phyloP scores from a whole-genome alignment of 352 stramenopile species.

The Lagenidium giganteum region DNA sequence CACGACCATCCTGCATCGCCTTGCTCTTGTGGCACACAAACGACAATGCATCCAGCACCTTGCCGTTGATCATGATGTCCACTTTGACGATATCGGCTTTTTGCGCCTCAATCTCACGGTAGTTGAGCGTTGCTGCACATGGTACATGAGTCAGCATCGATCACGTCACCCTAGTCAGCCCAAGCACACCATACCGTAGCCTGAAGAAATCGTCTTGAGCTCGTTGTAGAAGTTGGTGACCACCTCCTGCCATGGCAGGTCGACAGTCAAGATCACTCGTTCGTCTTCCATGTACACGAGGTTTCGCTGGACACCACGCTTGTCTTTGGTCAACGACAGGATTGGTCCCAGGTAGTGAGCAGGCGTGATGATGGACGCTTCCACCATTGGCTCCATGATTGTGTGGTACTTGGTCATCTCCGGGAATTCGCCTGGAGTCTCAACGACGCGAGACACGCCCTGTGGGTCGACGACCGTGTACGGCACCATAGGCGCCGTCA shows the following conservation, averaged over 20 bases:
- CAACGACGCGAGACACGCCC: slow-evolving; percentile 34
- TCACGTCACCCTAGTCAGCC: too few species aligned
- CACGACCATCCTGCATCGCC: slow-evolving; percentile 69
- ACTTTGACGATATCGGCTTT: slow-evolving; percentile 94
- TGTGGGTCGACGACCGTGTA: slow-evolving; percentile 88
- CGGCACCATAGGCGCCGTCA: slow-evolving; percentile 98
- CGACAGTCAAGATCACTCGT: slow-evolving; percentile 91
- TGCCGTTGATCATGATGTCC: slow-evolving; percentile 93
- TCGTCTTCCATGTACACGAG: slow-evolving; percentile 94
- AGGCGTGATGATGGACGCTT: slow-evolving; percentile 95
- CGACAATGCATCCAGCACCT: slow-evolving; percentile 94
- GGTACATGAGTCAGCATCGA: not conserved
- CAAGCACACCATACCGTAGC: slow-evolving; percentile 95
- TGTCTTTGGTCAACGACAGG: slow-evolving; percentile 92
- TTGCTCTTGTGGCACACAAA: slow-evolving; percentile 95
- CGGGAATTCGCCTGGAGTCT: slow-evolving; percentile 75
- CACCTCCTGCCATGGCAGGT: slow-evolving; percentile 98
- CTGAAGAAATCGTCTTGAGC: slow-evolving; percentile 94
- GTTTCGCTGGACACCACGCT: slow-evolving; percentile 88
- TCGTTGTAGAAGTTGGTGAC: slow-evolving; percentile 99
- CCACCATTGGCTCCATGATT: slow-evolving; percentile 95
- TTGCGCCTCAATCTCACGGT: slow-evolving; percentile 87
- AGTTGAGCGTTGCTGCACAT: slow-evolving; percentile 88
- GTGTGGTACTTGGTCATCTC: slow-evolving; percentile 84
- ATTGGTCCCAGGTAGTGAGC: slow-evolving; percentile 94